Conservation (phyloP, 257 asterid genomes). For the Nicotiana tomentosiformis region DNA sequence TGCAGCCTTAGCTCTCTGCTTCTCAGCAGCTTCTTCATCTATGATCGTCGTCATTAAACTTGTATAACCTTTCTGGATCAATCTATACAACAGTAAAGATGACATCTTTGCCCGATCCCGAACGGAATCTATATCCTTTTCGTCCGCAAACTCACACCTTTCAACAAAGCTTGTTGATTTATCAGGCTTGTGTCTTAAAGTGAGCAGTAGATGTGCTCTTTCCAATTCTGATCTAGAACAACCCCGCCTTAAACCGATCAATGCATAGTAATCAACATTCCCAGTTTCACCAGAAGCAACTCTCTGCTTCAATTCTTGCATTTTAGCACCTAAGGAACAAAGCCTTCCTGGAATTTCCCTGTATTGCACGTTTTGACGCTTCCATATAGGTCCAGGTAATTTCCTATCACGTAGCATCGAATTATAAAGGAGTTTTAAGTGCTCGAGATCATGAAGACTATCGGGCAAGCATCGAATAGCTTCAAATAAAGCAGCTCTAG, state of each 20-base stretch:
- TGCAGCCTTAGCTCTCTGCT: constrained; percentile 44
- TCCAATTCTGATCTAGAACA: constrained; percentile 67
- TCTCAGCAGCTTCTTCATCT: constrained; percentile 53
- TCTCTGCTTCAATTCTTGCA: constrained; percentile 59
- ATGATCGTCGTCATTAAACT: constrained; percentile 33
- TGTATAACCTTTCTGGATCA: constrained; percentile 69
- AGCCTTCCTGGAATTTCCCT: constrained; percentile 70
- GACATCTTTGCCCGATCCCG: constrained; percentile 64
- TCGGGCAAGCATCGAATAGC: constrained; percentile 59
- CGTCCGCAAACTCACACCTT: constrained; percentile 60
- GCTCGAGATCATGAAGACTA: constrained; percentile 75
- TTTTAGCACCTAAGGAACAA: constrained; percentile 59
- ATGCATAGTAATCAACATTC: constrained; percentile 56
- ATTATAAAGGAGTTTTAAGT: constrained; percentile 61
- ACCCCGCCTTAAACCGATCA: constrained; percentile 65
- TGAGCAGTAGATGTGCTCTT: constrained; percentile 59
- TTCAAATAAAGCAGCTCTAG: constrained; percentile 62
- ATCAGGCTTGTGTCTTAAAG: constrained; percentile 68
- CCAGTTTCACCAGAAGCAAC: constrained; percentile 64
- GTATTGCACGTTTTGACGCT: constrained; percentile 53
- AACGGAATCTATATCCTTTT: constrained; percentile 48
- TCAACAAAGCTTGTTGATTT: constrained; percentile 55
- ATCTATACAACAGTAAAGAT: constrained; percentile 50
- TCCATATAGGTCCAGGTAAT: constrained; percentile 66
- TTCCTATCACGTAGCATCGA: constrained; percentile 59